Evolutionary conservation across 2,329 filamentous ascomycete species (phyloP), one percentile per base, ranked within the genome.

Genomic region (Aureobasidium sp.): DNA sequence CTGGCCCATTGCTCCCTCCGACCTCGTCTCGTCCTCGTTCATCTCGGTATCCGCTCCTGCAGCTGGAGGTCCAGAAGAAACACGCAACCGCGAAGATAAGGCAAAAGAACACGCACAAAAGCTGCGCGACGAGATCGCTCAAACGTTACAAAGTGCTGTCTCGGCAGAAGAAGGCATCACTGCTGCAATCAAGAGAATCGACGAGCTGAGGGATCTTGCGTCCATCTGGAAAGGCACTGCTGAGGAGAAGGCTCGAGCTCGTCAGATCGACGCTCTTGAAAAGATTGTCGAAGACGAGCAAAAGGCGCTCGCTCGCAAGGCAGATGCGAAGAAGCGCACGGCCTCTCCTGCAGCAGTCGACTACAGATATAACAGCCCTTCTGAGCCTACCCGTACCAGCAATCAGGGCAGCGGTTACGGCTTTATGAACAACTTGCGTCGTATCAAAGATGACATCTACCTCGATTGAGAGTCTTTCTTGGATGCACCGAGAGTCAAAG

Each of bases 181-280:
- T 64, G 85, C 85, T 61, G 94, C 94, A 0, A 83, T 83, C 13
- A 80, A 81, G 60, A 79, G 89, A 46, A 85, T 97, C 15, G 86
- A 90, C 68, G 84, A 89, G 69, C 79, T 97, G 60, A 86, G 90
- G 68, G 82, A 85, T 64, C 75, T 97, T 64, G 84, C 85, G 4
- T 76, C 76, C n/a, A 85, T 99, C 23, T 99, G 94, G 92, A 93
- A 88, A 71, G 91, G 91, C n/a, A 96, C 94, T 2, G 88, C 89
- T 0, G 94, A 99, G 75, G 94, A 97, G 72, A 95, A 89, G 74
- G 90, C 90, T 6, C 80, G 94, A 57, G 76, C 77, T 10, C 88
- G 84, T 68, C 91, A 96, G 70, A 86, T 99, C 19, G 93, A 97
- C 65, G 81, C 82, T 55, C 73, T 99, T 67, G 84, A 85, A 35